Percentiles rank a stretch among this genome's conserved stretches.
phyloP scores from a whole-genome alignment of 176 grass and related monocot species.

The Aegilops speltoides region DNA sequence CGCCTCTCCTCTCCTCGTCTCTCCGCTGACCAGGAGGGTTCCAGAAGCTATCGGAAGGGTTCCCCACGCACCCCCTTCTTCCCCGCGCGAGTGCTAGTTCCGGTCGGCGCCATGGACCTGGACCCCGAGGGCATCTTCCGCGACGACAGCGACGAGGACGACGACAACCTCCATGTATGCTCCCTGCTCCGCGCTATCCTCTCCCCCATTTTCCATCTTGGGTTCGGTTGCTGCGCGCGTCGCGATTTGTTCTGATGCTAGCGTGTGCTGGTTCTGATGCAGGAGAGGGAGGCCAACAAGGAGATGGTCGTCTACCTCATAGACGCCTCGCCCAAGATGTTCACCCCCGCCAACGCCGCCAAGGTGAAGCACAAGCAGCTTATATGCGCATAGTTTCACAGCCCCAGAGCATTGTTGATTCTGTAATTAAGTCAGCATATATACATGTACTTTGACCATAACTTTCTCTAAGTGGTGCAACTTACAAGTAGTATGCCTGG shows the following conservation, averaged over 20 bases:
- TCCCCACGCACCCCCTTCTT: background rate
- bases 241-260: background rate
- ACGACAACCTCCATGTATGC: constrained; percentile 54
- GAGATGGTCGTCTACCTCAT: constrained; percentile 86
- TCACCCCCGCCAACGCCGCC: constrained; percentile 36
- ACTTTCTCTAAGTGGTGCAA: background rate
- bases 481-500: background rate
- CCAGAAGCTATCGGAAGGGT: constrained; percentile 33
- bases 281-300: constrained; percentile 89
- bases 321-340: constrained; percentile 97
- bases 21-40: background rate
- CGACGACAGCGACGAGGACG: constrained; percentile 84
- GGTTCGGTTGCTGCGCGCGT: background rate
- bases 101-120: constrained; percentile 68
- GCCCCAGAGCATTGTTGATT: background rate
- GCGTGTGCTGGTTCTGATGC: constrained; percentile 16
- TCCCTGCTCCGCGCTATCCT: background rate
- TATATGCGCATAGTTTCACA: background rate
- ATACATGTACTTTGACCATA: background rate
- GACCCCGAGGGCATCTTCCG: constrained; percentile 92
- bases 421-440: background rate
- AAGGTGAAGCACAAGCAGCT: constrained; percentile 37
- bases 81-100: background rate
- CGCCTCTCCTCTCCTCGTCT: background rate
- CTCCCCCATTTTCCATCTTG: background rate